Conservation (phyloP, 2,329 filamentous ascomycete genomes). For the Cercospora berteroae region DNA sequence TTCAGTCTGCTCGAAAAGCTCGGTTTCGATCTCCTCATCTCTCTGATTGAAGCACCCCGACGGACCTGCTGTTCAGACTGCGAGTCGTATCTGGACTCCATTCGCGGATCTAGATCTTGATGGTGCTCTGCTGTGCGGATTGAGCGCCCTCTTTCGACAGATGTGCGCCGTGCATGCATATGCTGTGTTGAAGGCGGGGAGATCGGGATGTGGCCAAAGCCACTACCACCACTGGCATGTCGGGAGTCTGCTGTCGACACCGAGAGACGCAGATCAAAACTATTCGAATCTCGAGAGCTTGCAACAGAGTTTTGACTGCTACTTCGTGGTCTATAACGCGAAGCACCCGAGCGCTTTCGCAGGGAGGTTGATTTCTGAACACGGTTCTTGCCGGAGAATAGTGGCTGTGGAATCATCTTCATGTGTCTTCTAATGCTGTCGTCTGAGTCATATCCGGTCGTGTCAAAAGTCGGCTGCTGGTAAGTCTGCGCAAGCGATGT, state of each 20-base stretch:
- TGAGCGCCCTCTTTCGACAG: constrained; percentile 1
- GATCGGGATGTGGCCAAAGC: constrained; percentile 36
- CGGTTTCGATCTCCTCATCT: constrained; percentile 11
- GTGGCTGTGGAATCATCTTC: constrained; percentile 36
- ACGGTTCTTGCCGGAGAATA: constrained; percentile 28
- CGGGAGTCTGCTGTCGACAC: background rate
- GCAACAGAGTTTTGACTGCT: background rate
- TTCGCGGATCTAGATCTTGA: constrained; percentile 13
- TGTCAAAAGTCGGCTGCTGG: constrained; percentile 13
- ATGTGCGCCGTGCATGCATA: background rate
- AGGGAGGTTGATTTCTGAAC: constrained; percentile 4
- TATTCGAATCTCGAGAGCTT: constrained; percentile 19
- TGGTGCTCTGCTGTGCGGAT: background rate
- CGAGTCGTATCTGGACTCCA: constrained; percentile 26
- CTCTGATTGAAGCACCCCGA: constrained; percentile 16
- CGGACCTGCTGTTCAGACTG: constrained; percentile 26
- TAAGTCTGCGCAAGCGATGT: constrained; percentile 26
- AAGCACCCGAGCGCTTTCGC: constrained; percentile 2
- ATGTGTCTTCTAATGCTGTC: constrained; percentile 31
- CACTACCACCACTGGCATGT: constrained; percentile 22
- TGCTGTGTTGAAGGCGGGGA: constrained; percentile 28
- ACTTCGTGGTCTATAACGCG: background rate
- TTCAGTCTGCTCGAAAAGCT: constrained; percentile 7
- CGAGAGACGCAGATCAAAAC: constrained; percentile 27
- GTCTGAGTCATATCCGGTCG: constrained; percentile 21